Base-by-base conservation (phyloP, 2,329 filamentous ascomycete genomes). In the Sclerotinia glacialis region DNA sequence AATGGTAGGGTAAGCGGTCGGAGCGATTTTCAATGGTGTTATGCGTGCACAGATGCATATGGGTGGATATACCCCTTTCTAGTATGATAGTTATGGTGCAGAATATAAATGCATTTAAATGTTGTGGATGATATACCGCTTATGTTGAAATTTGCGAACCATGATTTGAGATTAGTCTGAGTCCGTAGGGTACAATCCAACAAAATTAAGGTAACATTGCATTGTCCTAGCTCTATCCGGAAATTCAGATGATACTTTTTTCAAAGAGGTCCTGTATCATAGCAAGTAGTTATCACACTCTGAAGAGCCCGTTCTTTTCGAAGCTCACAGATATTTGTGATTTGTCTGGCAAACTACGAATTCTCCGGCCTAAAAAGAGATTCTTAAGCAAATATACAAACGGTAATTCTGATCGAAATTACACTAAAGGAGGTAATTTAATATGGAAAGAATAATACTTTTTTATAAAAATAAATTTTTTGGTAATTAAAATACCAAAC, bases 21-120 rank as follows among this genome's bases (percentile, higher is more conserved):
- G 28, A 23, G 14, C 21, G 26, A 34, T 49, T 50, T 26, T 40
- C n/a, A 26, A 37, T 50, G 44, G 58, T 44, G 58, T 61, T 61
- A 49, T 61, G 28, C 21, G 4, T 61, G 44, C 31, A 26, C 37
- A 31, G 31, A 21, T 61, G 58, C 44, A 49, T 26, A 3, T 49
- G 58, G 31, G 44, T 50, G 58, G 31, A 40, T 37, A 61, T 61
- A 61, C 44, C 58, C 58, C 31, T 18, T 61, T 61, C 44, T 49
- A 40, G 58, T 49, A 37, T 37, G 58, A 60, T 16, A 60, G n/a
- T 61, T 18, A 26, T 37, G 31, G 26, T 34, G 37, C n/a, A 40
- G 31, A 26, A 49, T 21, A 60, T 8, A 49, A 3, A 37, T 37
- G 21, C 9, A 26, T 42, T 40, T 8, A 26, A 26, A 3, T 9